A percentile compares a stretch with the other conserved stretches of the same genome.
phyloP scores from a whole-genome alignment of 2,329 filamentous ascomycete species.

The Nemania diffusa region DNA sequence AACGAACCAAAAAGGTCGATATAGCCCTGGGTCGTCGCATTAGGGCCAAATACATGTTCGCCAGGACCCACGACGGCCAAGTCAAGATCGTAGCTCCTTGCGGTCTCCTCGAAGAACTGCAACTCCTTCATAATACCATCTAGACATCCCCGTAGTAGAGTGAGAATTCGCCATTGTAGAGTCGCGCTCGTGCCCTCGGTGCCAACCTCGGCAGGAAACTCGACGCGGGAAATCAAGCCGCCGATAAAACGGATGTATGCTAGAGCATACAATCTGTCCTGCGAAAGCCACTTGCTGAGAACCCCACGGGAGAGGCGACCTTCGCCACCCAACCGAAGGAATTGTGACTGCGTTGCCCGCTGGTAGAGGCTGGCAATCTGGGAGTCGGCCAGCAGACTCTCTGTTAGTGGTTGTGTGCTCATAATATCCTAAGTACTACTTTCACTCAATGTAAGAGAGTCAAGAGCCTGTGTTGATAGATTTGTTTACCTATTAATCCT shows the following conservation, averaged over 20 bases:
- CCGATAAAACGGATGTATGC: conserved; percentile 49
- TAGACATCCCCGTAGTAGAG: conserved; percentile 45
- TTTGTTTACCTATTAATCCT: neutral
- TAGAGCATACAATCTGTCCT: conserved; percentile 49
- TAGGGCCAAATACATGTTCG: conserved; percentile 39
- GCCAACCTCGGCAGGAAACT: conserved; percentile 37
- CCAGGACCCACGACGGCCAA: conserved; percentile 36
- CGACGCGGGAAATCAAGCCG: conserved; percentile 46
- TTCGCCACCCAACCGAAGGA: conserved; percentile 45
- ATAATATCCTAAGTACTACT: conserved; percentile 22
- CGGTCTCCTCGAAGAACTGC: conserved; percentile 47
- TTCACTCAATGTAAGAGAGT: neutral
- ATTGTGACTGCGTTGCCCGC: conserved; percentile 44
- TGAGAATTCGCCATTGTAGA: conserved; percentile 45
- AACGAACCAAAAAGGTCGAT: conserved; percentile 49
- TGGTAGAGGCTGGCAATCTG: conserved; percentile 40
- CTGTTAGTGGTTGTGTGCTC: conserved; percentile 37
- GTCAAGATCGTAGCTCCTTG: conserved; percentile 43
- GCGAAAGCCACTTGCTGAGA: conserved; percentile 48
- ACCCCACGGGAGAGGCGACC: conserved; percentile 41
- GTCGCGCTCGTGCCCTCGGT: conserved; percentile 27
- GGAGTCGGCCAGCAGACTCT: conserved; percentile 40
- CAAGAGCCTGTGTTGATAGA: neutral
- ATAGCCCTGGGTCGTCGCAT: conserved; percentile 42
- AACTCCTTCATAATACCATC: conserved; percentile 45